Base-by-base conservation (phyloP, 2,329 filamentous ascomycete species). In the Ophiocordyceps camponoti-floridani region DNA sequence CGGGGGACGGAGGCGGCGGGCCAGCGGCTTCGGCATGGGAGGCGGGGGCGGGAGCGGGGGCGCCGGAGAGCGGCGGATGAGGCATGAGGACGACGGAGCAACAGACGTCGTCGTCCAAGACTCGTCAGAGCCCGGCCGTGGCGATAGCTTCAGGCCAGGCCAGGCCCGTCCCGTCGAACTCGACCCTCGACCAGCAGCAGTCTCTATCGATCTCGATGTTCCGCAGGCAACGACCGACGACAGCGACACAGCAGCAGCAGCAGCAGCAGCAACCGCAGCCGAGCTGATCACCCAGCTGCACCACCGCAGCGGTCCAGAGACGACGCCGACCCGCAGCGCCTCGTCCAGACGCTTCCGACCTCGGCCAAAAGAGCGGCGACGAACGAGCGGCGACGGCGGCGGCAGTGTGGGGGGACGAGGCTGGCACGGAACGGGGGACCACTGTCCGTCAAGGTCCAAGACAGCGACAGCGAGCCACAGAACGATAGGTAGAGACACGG, bases 21-120 rank as follows among this genome's bases (percentile, higher is more conserved):
- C 45, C 41, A 42, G 50, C 45, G 50, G 47, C 33, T 49, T 50
- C 46, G 48, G 45, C 61, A 56, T 63, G 60, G 56, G 60, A 52
- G 51, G 58, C 48, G 47, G 44, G 45, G 41, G 35, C 35, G 35
- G 35, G 5, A 18, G 35, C 35, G 35, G 35, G 35, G 16, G n/a
- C 16, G n/a, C 35, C 35, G 14, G 35, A 38, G n/a, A 38, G 35
- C 5, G 35, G 16, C 16, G 35, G 35, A 11, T 18, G 35, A 38
- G 35, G 35, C 35, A 38, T 38, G 35, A 19, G 16, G 35, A 38
- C 35, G 35, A 38, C 35, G n/a, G 35, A 10, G 35, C 35, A 16
- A 38, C 18, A 16, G 35, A 16, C 35, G 35, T 38, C 35, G 16
- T 38, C 35, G 35, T 38, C 35, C 4, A 18, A n/a, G 35, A n/a